Evolutionary conservation across 225 moss, liverwort and hornwort genomes (phyloP), one percentile per base, ranked within the genome.

Genomic region (Anthoceros angustus): DNA sequence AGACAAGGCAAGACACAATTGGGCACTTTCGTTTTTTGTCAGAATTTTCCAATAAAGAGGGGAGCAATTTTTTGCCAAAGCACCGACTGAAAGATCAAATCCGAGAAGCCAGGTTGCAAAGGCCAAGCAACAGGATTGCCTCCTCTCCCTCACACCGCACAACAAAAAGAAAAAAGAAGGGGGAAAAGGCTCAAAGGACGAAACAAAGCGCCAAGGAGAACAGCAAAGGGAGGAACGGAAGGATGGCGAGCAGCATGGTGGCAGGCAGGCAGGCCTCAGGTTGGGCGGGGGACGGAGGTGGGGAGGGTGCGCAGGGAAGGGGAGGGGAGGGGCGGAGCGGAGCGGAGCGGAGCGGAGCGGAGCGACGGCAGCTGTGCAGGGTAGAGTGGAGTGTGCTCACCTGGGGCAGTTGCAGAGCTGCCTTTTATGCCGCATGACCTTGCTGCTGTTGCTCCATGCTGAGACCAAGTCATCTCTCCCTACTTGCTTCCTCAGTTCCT

Each of bases 41-140:
- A 46, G 6, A 2, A 16, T 55, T 55, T 55, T 55, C 23, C 23
- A 6, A 23, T 55, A 55, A 23, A 23, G 23, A 0, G n/a, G 14
- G 10, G 55, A 55, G 55, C 55, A 55, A 55, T 23, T 9, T 55
- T 20, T 7, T 20, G 55, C 55, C 55, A 23, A 55, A 3, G 55
- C 55, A 55, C 55, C 55, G 55, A 55, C 55, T 55, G 55, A 55
- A 55, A 55, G 14, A 55, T 55, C 55, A 20, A 55, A 55, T 55
- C 55, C 8, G 55, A 55, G 55, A 55, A 55, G 55, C 55, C 55
- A 55, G 55, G 23, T 55, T 55, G 55, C 55, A 18, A 55, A 55
- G 55, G 55, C 55, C 55, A 55, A 55, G 55, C 55, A 15, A 55
- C 12, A 55, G 5, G 14, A 55, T 7, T 32, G 32, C 32, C 32